Conservation (phyloP, 371 early-diverging fungal species). For the Synchytrium microbalum region DNA sequence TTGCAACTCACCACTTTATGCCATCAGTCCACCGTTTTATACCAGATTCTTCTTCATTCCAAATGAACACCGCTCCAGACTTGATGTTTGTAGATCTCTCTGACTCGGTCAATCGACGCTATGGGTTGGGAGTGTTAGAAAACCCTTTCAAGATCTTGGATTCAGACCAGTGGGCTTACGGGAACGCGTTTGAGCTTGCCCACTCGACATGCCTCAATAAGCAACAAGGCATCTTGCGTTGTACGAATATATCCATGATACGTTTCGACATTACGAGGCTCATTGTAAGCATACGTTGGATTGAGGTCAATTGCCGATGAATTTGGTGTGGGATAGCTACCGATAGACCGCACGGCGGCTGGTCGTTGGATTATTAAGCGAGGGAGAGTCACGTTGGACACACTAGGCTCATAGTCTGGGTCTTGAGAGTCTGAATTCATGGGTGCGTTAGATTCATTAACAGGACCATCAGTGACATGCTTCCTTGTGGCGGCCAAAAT, state of each 20-base stretch:
- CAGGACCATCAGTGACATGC: no score
- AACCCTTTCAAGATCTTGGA: neutral
- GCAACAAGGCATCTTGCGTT: conserved; percentile 68
- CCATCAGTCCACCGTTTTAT: conserved; percentile 50
- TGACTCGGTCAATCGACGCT: conserved; percentile 63
- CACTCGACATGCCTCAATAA: conserved; percentile 76
- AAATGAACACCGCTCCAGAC: conserved; percentile 82
- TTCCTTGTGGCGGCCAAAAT: no score
- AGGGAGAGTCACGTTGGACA: no score
- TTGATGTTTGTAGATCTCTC: conserved; percentile 58
- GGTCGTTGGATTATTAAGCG: no score
- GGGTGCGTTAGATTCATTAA: no score
- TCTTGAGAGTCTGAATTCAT: no score
- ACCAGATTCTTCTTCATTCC: conserved; percentile 77
- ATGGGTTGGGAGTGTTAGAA: neutral
- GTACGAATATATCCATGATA: conserved; percentile 68
- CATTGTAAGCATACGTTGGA: no score
- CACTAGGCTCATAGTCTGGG: no score
- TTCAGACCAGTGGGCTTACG: neutral
- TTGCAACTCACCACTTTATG: neutral
- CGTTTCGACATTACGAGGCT: conserved; percentile 22
- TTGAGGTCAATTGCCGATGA: no score
- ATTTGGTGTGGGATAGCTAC: no score
- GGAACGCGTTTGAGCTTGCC: conserved; percentile 56
- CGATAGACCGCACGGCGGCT: no score